phyloP scores from a whole-genome alignment of 106 monocot species.

The Hemerocallis citrina region DNA sequence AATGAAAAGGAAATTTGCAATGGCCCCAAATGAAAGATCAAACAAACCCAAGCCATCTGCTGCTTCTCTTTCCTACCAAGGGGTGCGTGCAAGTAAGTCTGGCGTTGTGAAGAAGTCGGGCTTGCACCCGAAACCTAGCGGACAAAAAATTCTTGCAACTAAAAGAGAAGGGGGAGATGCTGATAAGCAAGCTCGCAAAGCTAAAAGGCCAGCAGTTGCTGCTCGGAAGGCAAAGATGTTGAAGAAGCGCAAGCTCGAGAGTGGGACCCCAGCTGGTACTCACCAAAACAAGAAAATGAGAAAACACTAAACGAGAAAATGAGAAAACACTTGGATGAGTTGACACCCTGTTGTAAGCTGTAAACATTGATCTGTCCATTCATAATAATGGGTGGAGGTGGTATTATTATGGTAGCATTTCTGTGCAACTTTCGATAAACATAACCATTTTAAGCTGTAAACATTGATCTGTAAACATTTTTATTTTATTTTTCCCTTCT shows the following conservation, averaged over 20 bases:
- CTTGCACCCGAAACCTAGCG: not conserved
- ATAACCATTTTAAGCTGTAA: too few species aligned
- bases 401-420: too few species aligned
- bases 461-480: too few species aligned
- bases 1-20: constrained; percentile 10
- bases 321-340: too few species aligned
- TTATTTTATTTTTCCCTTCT: too few species aligned
- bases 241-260: constrained; percentile 63
- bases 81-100: constrained; percentile 60
- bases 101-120: constrained; percentile 50
- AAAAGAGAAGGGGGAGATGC: not conserved
- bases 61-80: constrained; percentile 67
- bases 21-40: constrained; percentile 7
- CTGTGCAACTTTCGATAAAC: too few species aligned
- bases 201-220: constrained; percentile 79
- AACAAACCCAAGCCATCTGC: constrained; percentile 23
- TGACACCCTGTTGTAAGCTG: too few species aligned
- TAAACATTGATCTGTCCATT: too few species aligned
- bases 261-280: constrained; percentile 37
- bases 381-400: too few species aligned
- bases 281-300: constrained; percentile 54
- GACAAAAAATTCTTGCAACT: not conserved
- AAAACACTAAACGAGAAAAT: too few species aligned
- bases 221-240: constrained; percentile 69
- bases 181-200: constrained; percentile 13